Conservation (phyloP, 139 green algal species). For the Chlorella sp. region DNA sequence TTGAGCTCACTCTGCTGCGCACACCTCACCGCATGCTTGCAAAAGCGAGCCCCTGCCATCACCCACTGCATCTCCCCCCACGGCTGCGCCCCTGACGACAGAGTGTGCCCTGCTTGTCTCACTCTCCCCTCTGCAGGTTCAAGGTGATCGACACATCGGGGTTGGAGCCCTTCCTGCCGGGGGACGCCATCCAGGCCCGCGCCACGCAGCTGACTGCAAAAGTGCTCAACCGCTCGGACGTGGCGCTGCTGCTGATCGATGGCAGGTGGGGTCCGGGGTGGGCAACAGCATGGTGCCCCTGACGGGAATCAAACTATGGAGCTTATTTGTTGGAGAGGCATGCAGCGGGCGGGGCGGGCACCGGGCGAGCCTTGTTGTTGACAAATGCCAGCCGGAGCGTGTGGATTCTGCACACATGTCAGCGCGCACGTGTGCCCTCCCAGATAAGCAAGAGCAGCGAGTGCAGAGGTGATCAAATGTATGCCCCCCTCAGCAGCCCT, state of each 20-base stretch:
- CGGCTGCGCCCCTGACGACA: background rate
- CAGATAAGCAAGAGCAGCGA: too few species aligned
- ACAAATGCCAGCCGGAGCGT: too few species aligned
- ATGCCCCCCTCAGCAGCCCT: too few species aligned
- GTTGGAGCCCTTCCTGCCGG: constrained; percentile 71
- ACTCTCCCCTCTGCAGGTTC: constrained; percentile 63
- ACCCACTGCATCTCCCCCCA: background rate
- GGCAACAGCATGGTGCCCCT: too few species aligned
- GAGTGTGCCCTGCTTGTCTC: background rate
- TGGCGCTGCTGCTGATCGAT: constrained; percentile 85
- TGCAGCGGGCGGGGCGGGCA: background rate
- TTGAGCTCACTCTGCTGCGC: too few species aligned
- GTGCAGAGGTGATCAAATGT: too few species aligned
- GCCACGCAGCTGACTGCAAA: constrained; percentile 65
- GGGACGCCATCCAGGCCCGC: constrained; percentile 69
- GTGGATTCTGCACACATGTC: background rate
- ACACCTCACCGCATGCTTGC: background rate
- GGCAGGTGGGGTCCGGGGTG: constrained; percentile 52
- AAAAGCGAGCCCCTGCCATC: too few species aligned
- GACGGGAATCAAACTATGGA: background rate
- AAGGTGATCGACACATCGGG: constrained; percentile 89
- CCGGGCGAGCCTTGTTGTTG: too few species aligned
- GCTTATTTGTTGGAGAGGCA: background rate
- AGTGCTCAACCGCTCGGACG: constrained; percentile 65
- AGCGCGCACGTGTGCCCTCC: background rate